Evolutionary conservation across 2,329 filamentous ascomycete genomes (phyloP), one percentile per base, ranked within the genome.

Genomic region (Penicillium palitans): DNA sequence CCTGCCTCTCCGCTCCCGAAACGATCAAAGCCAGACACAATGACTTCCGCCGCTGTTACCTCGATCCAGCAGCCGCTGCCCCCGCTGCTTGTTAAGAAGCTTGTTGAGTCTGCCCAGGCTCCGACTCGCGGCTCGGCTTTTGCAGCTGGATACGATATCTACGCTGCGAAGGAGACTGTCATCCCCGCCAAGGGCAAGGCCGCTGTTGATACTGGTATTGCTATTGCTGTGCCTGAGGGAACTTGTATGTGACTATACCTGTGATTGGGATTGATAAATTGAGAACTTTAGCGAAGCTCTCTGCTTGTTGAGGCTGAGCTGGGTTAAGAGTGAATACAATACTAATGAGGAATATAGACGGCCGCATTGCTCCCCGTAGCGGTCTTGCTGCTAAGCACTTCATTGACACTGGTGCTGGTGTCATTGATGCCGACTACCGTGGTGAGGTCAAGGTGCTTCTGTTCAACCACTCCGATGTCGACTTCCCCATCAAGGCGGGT

Each of bases 381-480:
- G 92, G 92, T 48, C 87, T 96, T 37, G 93, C 93, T 2, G 83
- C 87, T 60, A 99, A 99, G 81, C 87, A 98, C 80, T 95, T 93
- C 78, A 98, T 99, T 74, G 92, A 97, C 76, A 95, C 90, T 0
- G 92, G 96, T 62, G 95, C 95, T 0, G 95, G 95, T 55, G 95
- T 99, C 64, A 98, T 99, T 69, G 95, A 99, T 76, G 93, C 93
- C 35, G 95, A 99, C 78, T 99, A 99, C 81, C 86, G 95, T 37
- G 95, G 95, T 21, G 90, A 90, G 66, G 89, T 99, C 70, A 96
- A 96, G 81, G 90, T 99, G 27, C 83, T 99, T 66, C 85, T 99
- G 52, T 98, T 98, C 77, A 99, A 99, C 80, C 88, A 96, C 76
- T 84, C 84, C 52, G 92, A 96, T 51, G 78, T 79, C 41, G 92